Base-by-base conservation (phyloP, 2,329 filamentous ascomycete genomes). In the Aspergillus jensenii region DNA sequence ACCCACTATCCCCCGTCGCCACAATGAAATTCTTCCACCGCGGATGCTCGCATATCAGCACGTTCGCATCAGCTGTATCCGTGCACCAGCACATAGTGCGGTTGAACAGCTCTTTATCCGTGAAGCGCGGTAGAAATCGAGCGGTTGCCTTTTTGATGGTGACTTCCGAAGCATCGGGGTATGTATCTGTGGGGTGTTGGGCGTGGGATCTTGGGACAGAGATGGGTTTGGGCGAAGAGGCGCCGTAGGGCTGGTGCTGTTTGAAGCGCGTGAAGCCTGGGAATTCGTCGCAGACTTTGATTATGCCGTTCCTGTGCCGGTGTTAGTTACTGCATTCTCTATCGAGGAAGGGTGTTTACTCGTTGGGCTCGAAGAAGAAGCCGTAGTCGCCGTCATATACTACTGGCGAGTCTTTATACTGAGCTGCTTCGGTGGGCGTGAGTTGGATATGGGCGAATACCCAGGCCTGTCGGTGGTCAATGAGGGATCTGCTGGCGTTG, bases 271-370 rank as follows among this genome's bases (percentile, higher is more conserved):
- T 79, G 62, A 83, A 85, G 2, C 82, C 82, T 0, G 82, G 82
- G 56, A 84, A 81, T 61, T 84, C 82, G 59, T 85, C 82, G 45
- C 72, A 74, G 45, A 74, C 68, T 56, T 74, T 75, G 47, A 74
- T 71, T 27, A 73, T 53, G 3, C 76, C 73, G 44, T 48, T 19
- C 21, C 52, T 54, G 21, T 12, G 19, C 11, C 1, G 14, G 35
- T 14, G 35, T 37, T n/a, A 15, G 25, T 15, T 14, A 15, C 31
- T 52, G 48, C 15, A 39, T 17, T 1, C 3, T 27, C 3, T 40
- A 15, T 4, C 7, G 33, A 17, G 39, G 27, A 6, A 52, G 40
- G 21, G 9, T 9, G 70, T 46, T 50, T 65, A 72, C 67, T 77
- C 76, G 50, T 76, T 75, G 1, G 77, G 76, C 61, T 81, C 78